These are phyloP conservation scores for Alternaria metachromatica DNA, from an alignment of 2,329 filamentous ascomycete genomes.

Conservation along the genomic window DNA sequence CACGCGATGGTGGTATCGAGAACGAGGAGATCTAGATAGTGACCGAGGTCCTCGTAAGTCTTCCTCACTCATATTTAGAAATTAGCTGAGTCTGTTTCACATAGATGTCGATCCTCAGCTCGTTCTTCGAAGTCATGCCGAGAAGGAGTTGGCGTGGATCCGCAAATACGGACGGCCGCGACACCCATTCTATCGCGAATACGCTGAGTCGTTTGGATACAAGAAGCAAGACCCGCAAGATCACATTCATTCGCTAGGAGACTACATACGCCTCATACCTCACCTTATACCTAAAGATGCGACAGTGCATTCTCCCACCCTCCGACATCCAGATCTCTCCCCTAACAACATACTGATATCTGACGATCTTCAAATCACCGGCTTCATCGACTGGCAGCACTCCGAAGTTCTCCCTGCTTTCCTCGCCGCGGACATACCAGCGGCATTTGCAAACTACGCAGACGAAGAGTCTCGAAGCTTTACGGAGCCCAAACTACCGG, in stretches of 20 bases:
- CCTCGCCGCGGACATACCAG: slow-evolving; percentile 49
- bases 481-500: slow-evolving; percentile 23
- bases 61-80: too few relatives aligned
- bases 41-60: slow-evolving; percentile 35
- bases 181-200: slow-evolving; percentile 26
- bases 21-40: slow-evolving; percentile 22
- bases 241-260: slow-evolving; percentile 19
- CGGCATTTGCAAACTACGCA: slow-evolving; percentile 50
- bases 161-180: slow-evolving; percentile 23
- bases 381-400: slow-evolving; percentile 48
- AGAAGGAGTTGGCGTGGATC: slow-evolving; percentile 36
- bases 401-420: slow-evolving; percentile 47
- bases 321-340: slow-evolving; percentile 47
- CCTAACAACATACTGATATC: slow-evolving; percentile 45
- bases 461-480: slow-evolving; percentile 35
- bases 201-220: slow-evolving; percentile 31
- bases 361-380: slow-evolving; percentile 39
- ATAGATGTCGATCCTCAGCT: slow-evolving; percentile 20
- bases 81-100: background rate
- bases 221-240: slow-evolving; percentile 27
- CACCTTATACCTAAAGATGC: slow-evolving; percentile 27
- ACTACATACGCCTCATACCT: slow-evolving; percentile 25
- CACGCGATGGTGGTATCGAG: slow-evolving; percentile 27
- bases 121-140: slow-evolving; percentile 27
- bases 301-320: slow-evolving; percentile 24